A percentile compares a stretch with the other conserved stretches of the same genome.
phyloP scores from a whole-genome alignment of 1,284 basidiomycete genomes.

The Cryptococcus sp. region DNA sequence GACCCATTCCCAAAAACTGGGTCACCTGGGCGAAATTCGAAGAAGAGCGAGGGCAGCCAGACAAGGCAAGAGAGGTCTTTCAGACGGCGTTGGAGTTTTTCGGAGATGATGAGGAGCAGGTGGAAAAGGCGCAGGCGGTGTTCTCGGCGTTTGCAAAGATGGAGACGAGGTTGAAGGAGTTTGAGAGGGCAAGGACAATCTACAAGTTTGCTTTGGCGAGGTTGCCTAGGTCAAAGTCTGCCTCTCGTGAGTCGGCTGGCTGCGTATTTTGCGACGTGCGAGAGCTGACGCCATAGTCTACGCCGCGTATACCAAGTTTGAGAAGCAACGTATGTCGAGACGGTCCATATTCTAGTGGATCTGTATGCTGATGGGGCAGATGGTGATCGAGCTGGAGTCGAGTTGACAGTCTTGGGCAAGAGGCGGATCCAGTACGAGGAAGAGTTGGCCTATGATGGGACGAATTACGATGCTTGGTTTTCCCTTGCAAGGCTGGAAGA shows the following conservation, averaged over 20 bases:
- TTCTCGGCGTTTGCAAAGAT: conserved; percentile 97
- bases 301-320: conserved; percentile 90
- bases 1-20: conserved; percentile 93
- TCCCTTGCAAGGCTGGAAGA: conserved; percentile 93
- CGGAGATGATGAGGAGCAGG: conserved; percentile 93
- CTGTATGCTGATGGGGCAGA: conserved; percentile 43
- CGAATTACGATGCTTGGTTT: conserved; percentile 98
- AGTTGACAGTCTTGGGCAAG: conserved; percentile 91
- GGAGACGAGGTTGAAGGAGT: conserved; percentile 94
- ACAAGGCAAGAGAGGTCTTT: conserved; percentile 93
- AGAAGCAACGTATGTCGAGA: conserved; percentile 70
- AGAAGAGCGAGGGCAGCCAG: conserved; percentile 77
- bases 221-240: conserved; percentile 84
- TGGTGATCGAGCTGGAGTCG: conserved; percentile 79
- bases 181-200: conserved; percentile 90
- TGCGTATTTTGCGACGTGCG: not conserved
- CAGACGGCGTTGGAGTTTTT: conserved; percentile 95
- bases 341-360: not conserved
- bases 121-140: conserved; percentile 94
- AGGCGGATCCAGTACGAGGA: conserved; percentile 96
- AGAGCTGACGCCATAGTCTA: conserved; percentile 50
- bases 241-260: conserved; percentile 45
- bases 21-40: conserved; percentile 96
- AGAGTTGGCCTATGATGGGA: conserved; percentile 76
- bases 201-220: conserved; percentile 97